These are phyloP conservation scores for Brachypodium distachyon DNA, from an alignment of 202 grass and related monocot genomes.

Conservation along the genomic window DNA sequence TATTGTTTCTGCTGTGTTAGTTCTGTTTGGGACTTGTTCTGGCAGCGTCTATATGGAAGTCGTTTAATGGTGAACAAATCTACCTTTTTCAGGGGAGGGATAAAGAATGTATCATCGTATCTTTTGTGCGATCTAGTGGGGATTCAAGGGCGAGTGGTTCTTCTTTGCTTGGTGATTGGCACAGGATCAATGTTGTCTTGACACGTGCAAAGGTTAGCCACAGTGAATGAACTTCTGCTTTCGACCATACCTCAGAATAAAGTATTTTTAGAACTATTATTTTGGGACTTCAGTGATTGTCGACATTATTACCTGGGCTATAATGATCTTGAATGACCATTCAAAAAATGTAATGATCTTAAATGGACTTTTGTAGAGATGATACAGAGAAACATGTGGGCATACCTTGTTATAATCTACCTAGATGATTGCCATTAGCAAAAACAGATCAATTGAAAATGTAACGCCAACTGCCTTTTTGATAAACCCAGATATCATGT, in stretches of 20 bases:
- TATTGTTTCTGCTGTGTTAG: neutral
- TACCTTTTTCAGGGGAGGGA: conserved; percentile 76
- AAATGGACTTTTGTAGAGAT: neutral
- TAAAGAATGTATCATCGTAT: conserved; percentile 90
- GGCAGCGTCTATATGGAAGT: neutral
- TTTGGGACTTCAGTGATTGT: neutral
- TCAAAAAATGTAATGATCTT: neutral
- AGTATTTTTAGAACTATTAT: neutral
- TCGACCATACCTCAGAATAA: neutral
- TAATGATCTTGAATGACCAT: neutral
- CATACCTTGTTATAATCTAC: neutral
- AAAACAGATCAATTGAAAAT: neutral
- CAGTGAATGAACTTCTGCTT: neutral
- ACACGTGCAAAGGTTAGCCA: conserved; percentile 80
- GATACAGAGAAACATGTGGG: neutral
- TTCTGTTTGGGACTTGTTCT: neutral
- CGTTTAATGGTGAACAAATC: neutral
- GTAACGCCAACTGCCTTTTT: neutral
- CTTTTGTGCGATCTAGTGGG: conserved; percentile 70
- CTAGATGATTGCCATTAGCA: neutral
- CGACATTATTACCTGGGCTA: neutral
- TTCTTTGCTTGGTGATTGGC: conserved; percentile 95
- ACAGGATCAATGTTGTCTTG: conserved; percentile 81
- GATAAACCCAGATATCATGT: neutral
- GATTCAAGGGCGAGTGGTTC: conserved; percentile 48